Conservation (phyloP, 2,329 filamentous ascomycete genomes). For the Penicillium sp. region DNA sequence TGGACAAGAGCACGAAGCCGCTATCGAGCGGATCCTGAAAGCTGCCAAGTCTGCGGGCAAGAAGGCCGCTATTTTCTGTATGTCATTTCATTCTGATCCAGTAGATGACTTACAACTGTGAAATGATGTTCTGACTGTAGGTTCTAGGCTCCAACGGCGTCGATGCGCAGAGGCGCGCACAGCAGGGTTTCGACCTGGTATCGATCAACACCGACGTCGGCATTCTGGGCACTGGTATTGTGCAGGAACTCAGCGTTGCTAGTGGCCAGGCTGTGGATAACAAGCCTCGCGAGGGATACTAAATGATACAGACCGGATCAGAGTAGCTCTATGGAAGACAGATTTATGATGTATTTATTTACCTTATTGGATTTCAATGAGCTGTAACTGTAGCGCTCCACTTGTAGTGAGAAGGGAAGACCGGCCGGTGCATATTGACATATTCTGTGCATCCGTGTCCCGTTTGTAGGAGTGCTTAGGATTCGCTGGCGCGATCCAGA, state of each 20-base stretch:
- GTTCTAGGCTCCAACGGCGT: conserved; percentile 37
- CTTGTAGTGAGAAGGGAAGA: too few relatives aligned
- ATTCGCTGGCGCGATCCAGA: too few relatives aligned
- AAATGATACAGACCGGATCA: not conserved
- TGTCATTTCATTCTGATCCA: conserved; percentile 10
- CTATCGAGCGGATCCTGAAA: conserved; percentile 41
- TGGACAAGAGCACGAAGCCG: conserved; percentile 46
- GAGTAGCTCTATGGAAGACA: too few relatives aligned
- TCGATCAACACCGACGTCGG: conserved; percentile 45
- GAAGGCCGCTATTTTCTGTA: conserved; percentile 50
- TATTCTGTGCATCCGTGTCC: too few relatives aligned
- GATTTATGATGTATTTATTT: too few relatives aligned
- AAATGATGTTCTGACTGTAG: not conserved
- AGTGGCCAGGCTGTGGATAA: conserved; percentile 27
- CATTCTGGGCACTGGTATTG: conserved; percentile 40
- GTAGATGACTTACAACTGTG: too few relatives aligned
- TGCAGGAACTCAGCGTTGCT: conserved; percentile 37
- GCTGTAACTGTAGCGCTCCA: too few relatives aligned
- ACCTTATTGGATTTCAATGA: too few relatives aligned
- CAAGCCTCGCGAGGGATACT: conserved; percentile 24
- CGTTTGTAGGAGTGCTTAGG: too few relatives aligned
- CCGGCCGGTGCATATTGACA: too few relatives aligned
- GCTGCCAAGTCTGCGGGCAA: conserved; percentile 44
- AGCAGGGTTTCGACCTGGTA: conserved; percentile 49
- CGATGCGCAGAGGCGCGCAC: conserved; percentile 38